Percentiles rank a stretch among this genome's conserved stretches.
Evolutionary conservation across 202 grass and related monocot genomes (phyloP).

Genomic region (Musa balbisiana): DNA sequence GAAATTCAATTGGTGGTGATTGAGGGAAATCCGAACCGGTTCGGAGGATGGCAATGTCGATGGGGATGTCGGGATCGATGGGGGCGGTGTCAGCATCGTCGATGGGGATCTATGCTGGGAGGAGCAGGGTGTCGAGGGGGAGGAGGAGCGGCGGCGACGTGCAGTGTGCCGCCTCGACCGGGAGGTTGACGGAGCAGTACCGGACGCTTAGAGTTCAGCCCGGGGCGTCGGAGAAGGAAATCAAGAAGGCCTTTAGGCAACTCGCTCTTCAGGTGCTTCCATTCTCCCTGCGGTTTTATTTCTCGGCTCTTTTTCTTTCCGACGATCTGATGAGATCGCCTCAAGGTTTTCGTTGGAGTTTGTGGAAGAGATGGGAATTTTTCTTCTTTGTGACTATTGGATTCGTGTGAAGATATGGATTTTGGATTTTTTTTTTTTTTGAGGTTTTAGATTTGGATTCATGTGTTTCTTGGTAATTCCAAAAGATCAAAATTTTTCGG

Average conservation of each 20-base stretch:
- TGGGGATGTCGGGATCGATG: background rate
- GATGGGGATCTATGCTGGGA: conserved; percentile 19
- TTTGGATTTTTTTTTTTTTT: background rate
- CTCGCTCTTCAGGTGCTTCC: conserved; percentile 54
- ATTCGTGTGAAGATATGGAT: background rate
- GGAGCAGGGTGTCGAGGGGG: background rate
- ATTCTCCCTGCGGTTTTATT: background rate
- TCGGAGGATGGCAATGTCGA: background rate
- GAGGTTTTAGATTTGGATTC: background rate
- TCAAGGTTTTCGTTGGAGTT: no score
- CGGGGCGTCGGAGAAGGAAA: conserved; percentile 51
- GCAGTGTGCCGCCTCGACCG: background rate
- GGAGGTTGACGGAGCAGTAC: conserved; percentile 40
- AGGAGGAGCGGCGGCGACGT: conserved; percentile 3
- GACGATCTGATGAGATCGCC: no score
- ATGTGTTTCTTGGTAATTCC: background rate
- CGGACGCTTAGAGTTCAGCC: conserved; percentile 42
- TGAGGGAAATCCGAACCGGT: background rate
- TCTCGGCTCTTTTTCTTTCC: background rate
- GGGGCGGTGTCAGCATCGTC: conserved; percentile 3
- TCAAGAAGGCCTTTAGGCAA: conserved; percentile 74
- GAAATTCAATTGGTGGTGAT: no score
- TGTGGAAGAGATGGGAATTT: background rate
- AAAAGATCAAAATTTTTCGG: background rate
- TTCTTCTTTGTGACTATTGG: background rate